A percentile compares a stretch with the other conserved stretches of the same genome.
Evolutionary conservation across 768 basidiomycete species (phyloP).

Genomic region (Tricholomella constricta): DNA sequence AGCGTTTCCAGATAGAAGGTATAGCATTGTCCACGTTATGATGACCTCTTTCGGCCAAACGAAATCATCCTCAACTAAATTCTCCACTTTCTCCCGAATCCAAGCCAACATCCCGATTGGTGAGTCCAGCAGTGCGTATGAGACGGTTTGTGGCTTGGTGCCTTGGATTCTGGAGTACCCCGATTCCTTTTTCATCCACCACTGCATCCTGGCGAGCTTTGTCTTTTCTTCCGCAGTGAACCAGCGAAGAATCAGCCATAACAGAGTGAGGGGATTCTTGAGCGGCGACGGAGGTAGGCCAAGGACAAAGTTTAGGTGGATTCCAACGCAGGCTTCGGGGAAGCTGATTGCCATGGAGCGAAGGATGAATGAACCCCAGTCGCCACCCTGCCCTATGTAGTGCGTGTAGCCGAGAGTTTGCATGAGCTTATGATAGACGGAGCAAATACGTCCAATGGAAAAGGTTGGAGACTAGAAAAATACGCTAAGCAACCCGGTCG

Average conservation of each 20-base stretch:
- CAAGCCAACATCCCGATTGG: constrained; percentile 51
- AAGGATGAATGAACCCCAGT: constrained; percentile 33
- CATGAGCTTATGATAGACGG: constrained; percentile 30
- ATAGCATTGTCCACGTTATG: constrained; percentile 42
- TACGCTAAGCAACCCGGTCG: background rate
- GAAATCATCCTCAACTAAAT: constrained; percentile 16
- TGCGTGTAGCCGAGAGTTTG: constrained; percentile 29
- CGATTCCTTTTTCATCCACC: constrained; percentile 29
- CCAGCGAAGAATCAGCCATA: constrained; percentile 29
- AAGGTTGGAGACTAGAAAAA: background rate
- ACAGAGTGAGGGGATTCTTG: constrained; percentile 20
- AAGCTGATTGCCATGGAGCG: constrained; percentile 28
- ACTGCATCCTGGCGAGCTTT: constrained; percentile 26
- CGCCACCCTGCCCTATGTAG: constrained; percentile 35
- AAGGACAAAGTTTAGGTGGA: constrained; percentile 31
- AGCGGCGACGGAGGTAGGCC: constrained; percentile 24
- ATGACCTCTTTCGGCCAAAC: constrained; percentile 32
- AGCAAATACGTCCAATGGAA: background rate
- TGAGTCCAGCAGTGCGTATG: constrained; percentile 50
- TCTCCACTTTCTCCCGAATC: constrained; percentile 45
- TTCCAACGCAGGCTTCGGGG: constrained; percentile 27
- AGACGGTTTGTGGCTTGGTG: constrained; percentile 48
- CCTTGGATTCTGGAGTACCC: constrained; percentile 41
- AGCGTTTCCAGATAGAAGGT: constrained; percentile 35
- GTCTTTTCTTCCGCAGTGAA: constrained; percentile 26